These are phyloP conservation scores for Trichoderma reesei DNA, from an alignment of 495 filamentous ascomycete genomes.

Conservation along the genomic window DNA sequence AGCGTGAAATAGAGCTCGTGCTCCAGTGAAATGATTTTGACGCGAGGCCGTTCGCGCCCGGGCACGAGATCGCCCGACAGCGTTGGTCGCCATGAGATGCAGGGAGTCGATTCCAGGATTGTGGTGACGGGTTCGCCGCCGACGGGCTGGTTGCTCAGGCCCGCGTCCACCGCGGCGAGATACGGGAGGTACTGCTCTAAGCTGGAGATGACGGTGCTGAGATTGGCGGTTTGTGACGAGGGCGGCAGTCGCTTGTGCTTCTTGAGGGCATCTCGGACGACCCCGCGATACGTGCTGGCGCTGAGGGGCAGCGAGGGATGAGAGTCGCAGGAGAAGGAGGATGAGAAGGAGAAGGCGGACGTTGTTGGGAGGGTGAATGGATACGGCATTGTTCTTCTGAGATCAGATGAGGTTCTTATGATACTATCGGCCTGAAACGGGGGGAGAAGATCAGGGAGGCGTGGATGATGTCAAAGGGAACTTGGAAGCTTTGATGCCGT, in stretches of 20 bases:
- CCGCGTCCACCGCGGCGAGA: slow-evolving; percentile 61
- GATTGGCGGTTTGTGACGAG: slow-evolving; percentile 51
- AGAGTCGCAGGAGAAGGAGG: slow-evolving; percentile 55
- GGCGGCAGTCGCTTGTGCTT: slow-evolving; percentile 68
- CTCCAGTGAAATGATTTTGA: slow-evolving; percentile 64
- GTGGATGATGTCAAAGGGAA: background rate
- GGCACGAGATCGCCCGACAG: slow-evolving; percentile 48
- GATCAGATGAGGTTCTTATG: slow-evolving; percentile 13
- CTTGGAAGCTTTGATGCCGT: background rate
- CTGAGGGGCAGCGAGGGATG: slow-evolving; percentile 76
- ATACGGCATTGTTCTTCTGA: slow-evolving; percentile 57
- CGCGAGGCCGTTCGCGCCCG: slow-evolving; percentile 49
- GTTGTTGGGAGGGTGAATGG: slow-evolving; percentile 77
- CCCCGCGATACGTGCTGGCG: slow-evolving; percentile 66
- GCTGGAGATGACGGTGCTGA: slow-evolving; percentile 55
- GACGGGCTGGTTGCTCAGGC: slow-evolving; percentile 38
- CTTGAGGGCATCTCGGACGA: slow-evolving; percentile 69
- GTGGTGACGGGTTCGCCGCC: slow-evolving; percentile 53
- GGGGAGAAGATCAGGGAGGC: too few relatives aligned
- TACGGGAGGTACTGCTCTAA: slow-evolving; percentile 71
- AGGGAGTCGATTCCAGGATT: slow-evolving; percentile 35
- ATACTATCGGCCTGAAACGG: too few relatives aligned
- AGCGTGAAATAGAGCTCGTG: slow-evolving; percentile 75
- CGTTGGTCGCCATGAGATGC: slow-evolving; percentile 75
- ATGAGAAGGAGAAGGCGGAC: slow-evolving; percentile 67